Evolutionary conservation across 805 yeast genomes (phyloP).

Genomic region (Candida pseudofarinosa): DNA sequence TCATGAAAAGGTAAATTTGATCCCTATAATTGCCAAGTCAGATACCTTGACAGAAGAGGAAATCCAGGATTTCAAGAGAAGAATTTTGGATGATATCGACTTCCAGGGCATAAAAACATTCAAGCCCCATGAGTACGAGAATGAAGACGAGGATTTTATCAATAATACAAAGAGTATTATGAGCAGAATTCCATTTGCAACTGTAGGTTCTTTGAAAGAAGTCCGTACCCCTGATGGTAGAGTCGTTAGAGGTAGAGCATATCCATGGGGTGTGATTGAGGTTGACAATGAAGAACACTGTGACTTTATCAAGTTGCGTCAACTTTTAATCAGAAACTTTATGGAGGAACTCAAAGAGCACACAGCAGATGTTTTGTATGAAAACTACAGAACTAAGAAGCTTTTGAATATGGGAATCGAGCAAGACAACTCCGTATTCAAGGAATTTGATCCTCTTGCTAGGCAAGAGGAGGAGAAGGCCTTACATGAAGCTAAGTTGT

Average conservation of each 20-base stretch:
- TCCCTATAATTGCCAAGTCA: constrained; percentile 92
- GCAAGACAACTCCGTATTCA: constrained; percentile 91
- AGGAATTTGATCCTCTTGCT: constrained; percentile 87
- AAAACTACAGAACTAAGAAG: constrained; percentile 83
- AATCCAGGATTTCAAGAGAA: constrained; percentile 65
- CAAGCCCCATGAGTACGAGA: constrained; percentile 70
- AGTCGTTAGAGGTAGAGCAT: constrained; percentile 81
- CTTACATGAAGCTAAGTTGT: constrained; percentile 88
- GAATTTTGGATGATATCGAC: constrained; percentile 72
- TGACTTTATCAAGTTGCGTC: constrained; percentile 86
- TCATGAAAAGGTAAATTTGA: constrained; percentile 86
- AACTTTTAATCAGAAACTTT: constrained; percentile 81
- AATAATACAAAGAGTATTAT: constrained; percentile 62
- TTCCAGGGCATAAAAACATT: constrained; percentile 71
- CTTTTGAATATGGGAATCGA: constrained; percentile 77
- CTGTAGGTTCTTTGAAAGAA: constrained; percentile 81
- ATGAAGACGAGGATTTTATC: constrained; percentile 81
- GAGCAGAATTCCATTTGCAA: constrained; percentile 82
- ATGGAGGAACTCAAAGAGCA: constrained; percentile 91
- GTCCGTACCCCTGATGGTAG: constrained; percentile 72
- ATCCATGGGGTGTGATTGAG: constrained; percentile 97
- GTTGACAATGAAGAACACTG: constrained; percentile 92
- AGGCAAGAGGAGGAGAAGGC: constrained; percentile 93
- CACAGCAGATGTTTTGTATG: constrained; percentile 74
- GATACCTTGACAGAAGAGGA: constrained; percentile 91